Base-by-base conservation (phyloP, 352 stramenopile species). In the Pythium aristosporum region DNA sequence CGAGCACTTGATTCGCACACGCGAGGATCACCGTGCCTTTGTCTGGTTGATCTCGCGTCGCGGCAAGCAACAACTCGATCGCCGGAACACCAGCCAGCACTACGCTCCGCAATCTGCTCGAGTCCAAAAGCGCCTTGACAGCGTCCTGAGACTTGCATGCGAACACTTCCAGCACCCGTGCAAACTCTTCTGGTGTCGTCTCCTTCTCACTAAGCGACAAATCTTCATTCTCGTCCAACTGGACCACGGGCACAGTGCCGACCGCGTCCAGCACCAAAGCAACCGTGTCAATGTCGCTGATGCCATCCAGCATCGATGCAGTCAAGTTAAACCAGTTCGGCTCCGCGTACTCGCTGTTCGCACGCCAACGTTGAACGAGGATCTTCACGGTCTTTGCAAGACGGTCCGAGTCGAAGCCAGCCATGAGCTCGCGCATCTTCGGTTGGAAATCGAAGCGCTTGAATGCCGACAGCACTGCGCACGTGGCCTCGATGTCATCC, bases 261-360 rank as follows among this genome's bases (percentile, higher is more conserved):
- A 54, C 47, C 10, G 23, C 47, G 12, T 55, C 30, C 25, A 55
- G 12, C 15, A 34, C 30, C 2, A 15, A 28, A 25, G 28, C 28
- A 21, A 63, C 59, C 37, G 11, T 25, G 5, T 28, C 13, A 9
- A 1, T 1, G 28, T 68, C 62, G 4, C 8, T 42, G 36, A 42
- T 54, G 36, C 54, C 62, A 39, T 68, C 47, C 20, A 68, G 49
- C 15, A 55, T 2, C 8, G 62, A 54, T 15, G 48, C 46, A 4
- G 59, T 48, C 16, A 68, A 20, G 20, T 56, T 61, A 18, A 63
- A 48, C 1, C 6, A 7, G 34, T 34, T 68, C 20, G 43, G n/a
- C 5, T 37, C 12, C 3, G 9, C 34, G 54, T 23, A 57, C 30
- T 28, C 23, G 3, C 28, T 18, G 2, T 16, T 44, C 0, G 43